These are phyloP conservation scores for Xylaria sp. DNA, from an alignment of 2,329 filamentous ascomycete species.

Conservation along the genomic window DNA sequence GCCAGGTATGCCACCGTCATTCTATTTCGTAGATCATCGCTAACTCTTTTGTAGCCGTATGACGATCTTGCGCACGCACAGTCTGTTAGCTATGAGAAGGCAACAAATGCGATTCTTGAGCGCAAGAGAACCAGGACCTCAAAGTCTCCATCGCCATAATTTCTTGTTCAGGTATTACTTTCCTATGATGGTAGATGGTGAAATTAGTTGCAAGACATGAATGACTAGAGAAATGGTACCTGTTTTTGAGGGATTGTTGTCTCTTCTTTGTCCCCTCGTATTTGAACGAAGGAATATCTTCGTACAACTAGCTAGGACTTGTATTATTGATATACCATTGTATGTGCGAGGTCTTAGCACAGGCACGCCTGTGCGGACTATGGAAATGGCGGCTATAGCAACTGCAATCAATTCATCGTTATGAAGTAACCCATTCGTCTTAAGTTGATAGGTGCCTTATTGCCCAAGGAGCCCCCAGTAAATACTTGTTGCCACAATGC, in stretches of 20 bases:
- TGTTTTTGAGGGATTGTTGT: background rate
- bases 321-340: conserved; percentile 13
- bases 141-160: conserved; percentile 24
- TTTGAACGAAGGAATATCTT: conserved; percentile 19
- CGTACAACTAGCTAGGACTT: conserved; percentile 18
- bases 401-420: background rate
- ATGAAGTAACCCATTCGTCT: background rate
- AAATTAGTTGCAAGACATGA: background rate
- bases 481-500: background rate
- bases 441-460: too few species aligned
- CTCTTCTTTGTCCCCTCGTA: conserved; percentile 20
- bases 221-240: background rate
- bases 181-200: conserved; percentile 6
- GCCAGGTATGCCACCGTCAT: conserved; percentile 51
- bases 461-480: background rate
- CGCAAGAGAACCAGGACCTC: conserved; percentile 18
- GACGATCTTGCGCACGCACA: conserved; percentile 50
- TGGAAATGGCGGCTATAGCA: background rate
- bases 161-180: background rate
- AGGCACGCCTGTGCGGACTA: background rate
- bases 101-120: conserved; percentile 42
- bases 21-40: conserved; percentile 18
- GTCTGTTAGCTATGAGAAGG: conserved; percentile 49
- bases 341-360: conserved; percentile 19
- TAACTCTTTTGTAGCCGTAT: conserved; percentile 51